Base-by-base conservation (phyloP, 192 early-diverging fungal genomes). In the Coemansia sp. region DNA sequence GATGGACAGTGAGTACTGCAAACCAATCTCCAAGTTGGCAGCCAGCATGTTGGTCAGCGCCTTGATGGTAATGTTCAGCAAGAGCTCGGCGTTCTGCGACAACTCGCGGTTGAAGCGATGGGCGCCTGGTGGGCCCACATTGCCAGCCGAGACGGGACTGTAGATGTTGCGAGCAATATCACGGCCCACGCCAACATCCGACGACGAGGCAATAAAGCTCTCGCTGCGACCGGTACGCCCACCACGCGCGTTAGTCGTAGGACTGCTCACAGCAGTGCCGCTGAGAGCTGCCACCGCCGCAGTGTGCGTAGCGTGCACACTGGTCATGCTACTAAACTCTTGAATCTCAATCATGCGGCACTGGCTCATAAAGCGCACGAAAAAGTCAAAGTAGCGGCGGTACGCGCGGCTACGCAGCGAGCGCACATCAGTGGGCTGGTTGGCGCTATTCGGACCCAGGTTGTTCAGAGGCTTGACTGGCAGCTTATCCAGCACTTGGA, bases 21-120 rank as follows among this genome's bases (percentile, higher is more conserved):
- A 81, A 29, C 94, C 96, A 54, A 94, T 89, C 74, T 97, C 96
- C 57, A 98, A 88, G 78, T 99, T 99, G 6, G 93, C 92, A 11
- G 92, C 89, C 24, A 99, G 78, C 73, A 99, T 88, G 72, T 97
- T 94, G 22, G 94, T 94, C 51, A 99, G 84, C 2, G 93, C 93
- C 54, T 92, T 87, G 77, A 98, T 95, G 5, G 82, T 38, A 29
- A 84, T 79, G 66, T 79, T 77, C 1, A 84, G 77, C 70, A 84
- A 68, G 33, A 79, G 63, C 57, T 84, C 82, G 31, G 82, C 82
- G 36, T 77, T 78, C 55, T 79, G 77, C 46, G 77, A 73, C 52
- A 79, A 54, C 82, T 84, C 82, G 72, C 82, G 82, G 52, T 78
- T 78, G 20, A 77, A 76, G 31, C 82, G 74, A 8, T 68, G 66